Percentiles rank a stretch among this genome's conserved stretches.
These are phyloP conservation scores for Lachnellula cervina DNA, from an alignment of 2,329 filamentous ascomycete species.

Conservation along the genomic window DNA sequence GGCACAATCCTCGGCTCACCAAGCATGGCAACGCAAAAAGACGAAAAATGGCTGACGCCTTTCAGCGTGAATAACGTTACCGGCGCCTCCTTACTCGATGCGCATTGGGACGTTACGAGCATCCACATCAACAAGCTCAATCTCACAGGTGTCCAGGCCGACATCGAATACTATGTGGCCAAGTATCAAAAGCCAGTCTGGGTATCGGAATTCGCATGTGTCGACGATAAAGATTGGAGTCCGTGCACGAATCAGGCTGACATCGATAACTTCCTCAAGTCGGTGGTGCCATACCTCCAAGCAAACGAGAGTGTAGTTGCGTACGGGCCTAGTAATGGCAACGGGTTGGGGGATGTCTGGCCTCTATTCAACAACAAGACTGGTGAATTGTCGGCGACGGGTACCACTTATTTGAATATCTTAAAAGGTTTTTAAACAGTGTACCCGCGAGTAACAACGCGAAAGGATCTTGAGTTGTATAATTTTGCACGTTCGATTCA, in stretches of 20 bases:
- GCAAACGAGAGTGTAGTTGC: neutral
- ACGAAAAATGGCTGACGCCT: neutral
- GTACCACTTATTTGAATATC: neutral
- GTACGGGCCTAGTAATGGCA: neutral
- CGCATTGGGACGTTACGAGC: neutral
- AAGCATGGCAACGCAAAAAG: neutral
- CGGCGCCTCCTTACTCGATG: neutral
- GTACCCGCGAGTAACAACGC: too few relatives aligned
- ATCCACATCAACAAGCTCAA: neutral
- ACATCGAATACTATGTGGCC: neutral
- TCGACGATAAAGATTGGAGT: neutral
- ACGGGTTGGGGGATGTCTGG: neutral
- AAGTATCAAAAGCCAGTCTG: neutral
- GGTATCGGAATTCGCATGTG: neutral
- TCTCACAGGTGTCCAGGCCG: neutral
- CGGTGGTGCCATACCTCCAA: neutral
- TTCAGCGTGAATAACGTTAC: neutral
- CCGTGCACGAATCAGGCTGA: neutral
- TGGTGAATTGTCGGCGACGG: neutral
- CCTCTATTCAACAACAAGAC: neutral
- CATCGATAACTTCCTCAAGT: neutral
- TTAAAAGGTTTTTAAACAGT: too few relatives aligned
- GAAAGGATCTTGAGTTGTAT: too few relatives aligned
- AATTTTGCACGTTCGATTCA: too few relatives aligned
- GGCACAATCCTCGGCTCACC: neutral